Conservation (phyloP, 306 rosid genomes). For the cucumber (Cucumis sativus) region Cucumber_9930_V3 NC_026655.2:1015501-1016000, state of each 20-base stretch:
- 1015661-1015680: neutral
- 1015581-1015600: neutral
- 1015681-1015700: neutral
- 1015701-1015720: neutral
- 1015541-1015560: neutral
- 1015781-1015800: neutral
- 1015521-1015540: too few species aligned
- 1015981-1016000: constrained; percentile 98
- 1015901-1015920: neutral
- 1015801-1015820: neutral
- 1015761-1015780: neutral
- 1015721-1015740: neutral
- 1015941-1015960: neutral
- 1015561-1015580: neutral
- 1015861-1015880: neutral
- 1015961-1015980: constrained; percentile 34
- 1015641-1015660: neutral
- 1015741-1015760: neutral
- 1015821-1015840: neutral
- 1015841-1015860: neutral
- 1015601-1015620: neutral
- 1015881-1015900: neutral
- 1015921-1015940: neutral
- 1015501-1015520: neutral
- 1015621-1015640: neutral